Conservation (phyloP, 2,329 filamentous ascomycete species). For the Lecanosticta acicola region DNA sequence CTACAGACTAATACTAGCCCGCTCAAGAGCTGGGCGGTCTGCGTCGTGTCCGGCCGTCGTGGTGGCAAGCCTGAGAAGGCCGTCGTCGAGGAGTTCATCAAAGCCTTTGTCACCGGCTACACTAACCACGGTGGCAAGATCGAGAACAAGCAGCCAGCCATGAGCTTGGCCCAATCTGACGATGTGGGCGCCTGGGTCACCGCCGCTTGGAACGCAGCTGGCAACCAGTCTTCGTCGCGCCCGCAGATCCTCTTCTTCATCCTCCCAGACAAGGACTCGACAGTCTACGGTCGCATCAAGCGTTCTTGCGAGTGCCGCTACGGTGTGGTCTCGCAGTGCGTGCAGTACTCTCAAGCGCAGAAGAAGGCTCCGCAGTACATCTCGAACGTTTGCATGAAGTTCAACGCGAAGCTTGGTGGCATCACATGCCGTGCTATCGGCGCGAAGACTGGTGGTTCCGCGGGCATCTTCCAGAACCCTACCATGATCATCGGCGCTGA, state of each 20-base stretch:
- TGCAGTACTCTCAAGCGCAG: constrained; percentile 64
- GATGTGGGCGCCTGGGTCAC: constrained; percentile 31
- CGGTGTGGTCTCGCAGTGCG: constrained; percentile 75
- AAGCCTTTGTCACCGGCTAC: constrained; percentile 58
- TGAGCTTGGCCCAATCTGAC: constrained; percentile 33
- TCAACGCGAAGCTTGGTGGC: constrained; percentile 92
- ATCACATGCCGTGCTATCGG: constrained; percentile 55
- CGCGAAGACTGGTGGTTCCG: constrained; percentile 29
- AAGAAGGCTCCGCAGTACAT: constrained; percentile 76
- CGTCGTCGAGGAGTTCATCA: constrained; percentile 49
- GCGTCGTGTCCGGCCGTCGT: constrained; percentile 57
- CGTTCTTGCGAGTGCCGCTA: constrained; percentile 80
- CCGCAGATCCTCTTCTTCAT: constrained; percentile 79
- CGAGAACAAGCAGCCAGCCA: constrained; percentile 40
- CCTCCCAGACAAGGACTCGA: constrained; percentile 63
- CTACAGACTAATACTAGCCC: constrained; percentile 52
- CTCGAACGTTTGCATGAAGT: constrained; percentile 92
- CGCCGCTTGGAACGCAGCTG: constrained; percentile 50
- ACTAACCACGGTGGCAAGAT: constrained; percentile 57
- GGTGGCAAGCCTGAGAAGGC: constrained; percentile 38
- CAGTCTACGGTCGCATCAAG: constrained; percentile 79
- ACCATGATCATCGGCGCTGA: constrained; percentile 89
- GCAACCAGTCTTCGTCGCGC: constrained; percentile 48
- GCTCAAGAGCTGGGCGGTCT: constrained; percentile 70
- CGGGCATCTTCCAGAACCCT: constrained; percentile 39